Conservation (phyloP, 257 asterid genomes). For the Fraxinus americana region DNA sequence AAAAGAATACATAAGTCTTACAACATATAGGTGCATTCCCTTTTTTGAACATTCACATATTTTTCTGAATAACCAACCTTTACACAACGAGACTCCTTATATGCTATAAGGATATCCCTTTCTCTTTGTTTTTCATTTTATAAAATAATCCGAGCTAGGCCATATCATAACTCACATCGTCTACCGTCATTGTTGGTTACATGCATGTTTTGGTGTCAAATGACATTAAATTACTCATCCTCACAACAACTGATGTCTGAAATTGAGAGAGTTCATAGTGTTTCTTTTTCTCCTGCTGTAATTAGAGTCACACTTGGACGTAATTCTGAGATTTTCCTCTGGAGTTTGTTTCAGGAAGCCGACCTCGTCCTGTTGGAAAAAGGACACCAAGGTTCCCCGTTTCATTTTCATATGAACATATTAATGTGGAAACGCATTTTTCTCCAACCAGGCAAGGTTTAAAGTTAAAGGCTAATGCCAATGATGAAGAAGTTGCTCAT, state of each 20-base stretch:
- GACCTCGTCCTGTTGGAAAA: slow-evolving; percentile 87
- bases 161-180: background rate
- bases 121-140: background rate
- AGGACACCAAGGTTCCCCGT: slow-evolving; percentile 93
- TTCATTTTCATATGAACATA: slow-evolving; percentile 55
- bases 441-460: slow-evolving; percentile 64
- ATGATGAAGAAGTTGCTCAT: slow-evolving; percentile 84
- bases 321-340: slow-evolving; percentile 32
- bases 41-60: slow-evolving; percentile 7
- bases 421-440: slow-evolving; percentile 44
- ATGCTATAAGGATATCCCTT: background rate
- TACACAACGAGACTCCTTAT: background rate
- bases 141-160: background rate
- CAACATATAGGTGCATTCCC: slow-evolving; percentile 4
- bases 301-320: slow-evolving; percentile 14
- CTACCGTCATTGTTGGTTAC: background rate
- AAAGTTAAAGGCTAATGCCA: slow-evolving; percentile 52
- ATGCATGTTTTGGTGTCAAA: background rate
- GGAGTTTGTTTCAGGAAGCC: slow-evolving; percentile 61
- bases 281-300: slow-evolving; percentile 14
- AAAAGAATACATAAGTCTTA: background rate
- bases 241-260: background rate
- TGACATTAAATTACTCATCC: background rate
- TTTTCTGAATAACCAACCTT: slow-evolving; percentile 13
- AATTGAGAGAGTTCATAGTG: slow-evolving; percentile 1